Percentiles rank a stretch among this genome's conserved stretches.
Conservation (phyloP, 257 asterid species). For the Fraxinus pennsylvanica region DNA sequence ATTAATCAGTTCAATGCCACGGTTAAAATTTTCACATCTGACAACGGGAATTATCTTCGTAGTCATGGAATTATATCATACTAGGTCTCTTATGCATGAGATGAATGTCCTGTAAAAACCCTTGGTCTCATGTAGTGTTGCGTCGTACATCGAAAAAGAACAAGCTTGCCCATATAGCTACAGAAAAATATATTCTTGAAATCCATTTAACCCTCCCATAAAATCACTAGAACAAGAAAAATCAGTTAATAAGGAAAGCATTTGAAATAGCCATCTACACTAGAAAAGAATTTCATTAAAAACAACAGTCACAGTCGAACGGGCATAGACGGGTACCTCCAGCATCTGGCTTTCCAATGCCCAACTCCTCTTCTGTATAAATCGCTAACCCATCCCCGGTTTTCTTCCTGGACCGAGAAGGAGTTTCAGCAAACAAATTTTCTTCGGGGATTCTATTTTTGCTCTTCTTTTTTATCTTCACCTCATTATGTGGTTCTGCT, state of each 20-base stretch:
- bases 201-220: too few relatives aligned
- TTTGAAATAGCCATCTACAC: background rate
- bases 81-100: background rate
- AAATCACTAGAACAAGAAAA: background rate
- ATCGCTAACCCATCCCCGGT: constrained; percentile 62
- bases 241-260: background rate
- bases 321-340: constrained; percentile 77
- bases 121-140: too few relatives aligned
- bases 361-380: constrained; percentile 73
- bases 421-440: constrained; percentile 5
- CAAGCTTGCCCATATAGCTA: background rate
- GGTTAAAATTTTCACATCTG: background rate
- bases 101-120: too few relatives aligned
- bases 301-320: constrained; percentile 79
- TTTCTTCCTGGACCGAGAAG: constrained; percentile 41
- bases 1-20: too few relatives aligned
- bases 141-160: background rate
- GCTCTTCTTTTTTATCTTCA: constrained; percentile 31
- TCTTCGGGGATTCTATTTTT: constrained; percentile 26
- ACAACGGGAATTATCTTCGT: background rate
- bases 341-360: constrained; percentile 53
- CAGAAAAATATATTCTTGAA: too few relatives aligned
- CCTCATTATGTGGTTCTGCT: constrained; percentile 19
- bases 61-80: background rate
- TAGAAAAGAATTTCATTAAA: constrained; percentile 33